A percentile compares a stretch with the other conserved stretches of the same genome.
Evolutionary conservation across 2,329 filamentous ascomycete genomes (phyloP).

Genomic region (Hymenoscyphus repandus): DNA sequence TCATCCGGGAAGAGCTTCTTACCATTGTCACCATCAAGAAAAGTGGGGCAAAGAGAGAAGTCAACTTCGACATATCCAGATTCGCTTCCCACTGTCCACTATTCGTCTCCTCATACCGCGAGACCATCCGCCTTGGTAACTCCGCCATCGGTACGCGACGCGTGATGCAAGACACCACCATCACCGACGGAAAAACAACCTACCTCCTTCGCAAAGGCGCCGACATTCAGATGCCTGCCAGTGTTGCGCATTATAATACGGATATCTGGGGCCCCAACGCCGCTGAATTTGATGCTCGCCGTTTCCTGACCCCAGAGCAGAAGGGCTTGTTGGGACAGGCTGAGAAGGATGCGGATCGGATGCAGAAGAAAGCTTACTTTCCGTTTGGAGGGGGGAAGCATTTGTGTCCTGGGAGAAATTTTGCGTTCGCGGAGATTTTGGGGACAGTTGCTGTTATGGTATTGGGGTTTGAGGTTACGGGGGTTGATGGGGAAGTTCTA

Average conservation of each 20-base stretch:
- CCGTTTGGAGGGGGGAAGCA: constrained; percentile 37
- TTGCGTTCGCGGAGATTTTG: constrained; percentile 35
- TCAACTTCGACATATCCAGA: constrained; percentile 33
- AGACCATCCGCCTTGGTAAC: constrained; percentile 39
- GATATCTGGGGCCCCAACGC: constrained; percentile 40
- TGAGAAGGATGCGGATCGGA: constrained; percentile 7
- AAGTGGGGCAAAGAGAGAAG: constrained; percentile 5
- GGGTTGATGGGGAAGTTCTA: constrained; percentile 10
- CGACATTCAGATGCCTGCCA: constrained; percentile 39
- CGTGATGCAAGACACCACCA: constrained; percentile 37
- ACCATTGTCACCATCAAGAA: constrained; percentile 19
- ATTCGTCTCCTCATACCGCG: constrained; percentile 39
- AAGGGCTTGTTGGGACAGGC: constrained; percentile 11
- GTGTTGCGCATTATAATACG: constrained; percentile 36
- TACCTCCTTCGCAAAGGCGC: constrained; percentile 38
- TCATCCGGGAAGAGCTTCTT: constrained; percentile 30
- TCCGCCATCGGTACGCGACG: constrained; percentile 35
- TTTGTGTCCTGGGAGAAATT: constrained; percentile 35
- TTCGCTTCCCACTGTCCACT: constrained; percentile 37
- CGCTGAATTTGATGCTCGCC: constrained; percentile 35
- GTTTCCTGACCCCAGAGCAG: constrained; percentile 32
- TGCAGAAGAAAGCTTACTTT: constrained; percentile 25
- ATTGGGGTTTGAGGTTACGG: constrained; percentile 29
- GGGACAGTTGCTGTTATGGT: constrained; percentile 29
- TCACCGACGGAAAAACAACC: constrained; percentile 29